phyloP scores from a whole-genome alignment of 2,329 filamentous ascomycete genomes.

The Aspergillus ibericus region DNA sequence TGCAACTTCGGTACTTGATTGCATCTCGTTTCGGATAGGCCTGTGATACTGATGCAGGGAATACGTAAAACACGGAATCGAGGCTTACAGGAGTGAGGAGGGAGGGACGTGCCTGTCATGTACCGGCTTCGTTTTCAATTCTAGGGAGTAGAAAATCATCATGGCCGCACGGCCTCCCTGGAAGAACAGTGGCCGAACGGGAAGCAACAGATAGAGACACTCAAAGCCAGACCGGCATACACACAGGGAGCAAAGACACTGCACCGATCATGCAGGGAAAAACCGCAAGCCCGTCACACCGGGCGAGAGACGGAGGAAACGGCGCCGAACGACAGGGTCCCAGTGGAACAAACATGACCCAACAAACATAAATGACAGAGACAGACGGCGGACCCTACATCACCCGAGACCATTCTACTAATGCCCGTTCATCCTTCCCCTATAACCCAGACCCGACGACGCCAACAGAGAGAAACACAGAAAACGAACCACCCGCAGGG shows the following conservation, averaged over 20 bases:
- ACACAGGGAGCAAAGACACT: slow-evolving; percentile 2
- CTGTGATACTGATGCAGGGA: too few species aligned
- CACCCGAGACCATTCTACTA: background rate
- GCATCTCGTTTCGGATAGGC: too few species aligned
- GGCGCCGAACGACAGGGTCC: background rate
- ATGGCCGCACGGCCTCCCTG: background rate
- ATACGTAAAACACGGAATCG: too few species aligned
- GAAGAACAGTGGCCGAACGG: background rate
- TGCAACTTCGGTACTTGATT: too few species aligned
- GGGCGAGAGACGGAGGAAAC: background rate
- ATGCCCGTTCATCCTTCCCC: slow-evolving; percentile 3
- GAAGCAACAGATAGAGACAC: background rate
- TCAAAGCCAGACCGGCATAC: background rate
- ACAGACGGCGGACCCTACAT: background rate
- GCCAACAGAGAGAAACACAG: background rate
- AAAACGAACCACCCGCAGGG: background rate
- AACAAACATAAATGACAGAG: background rate
- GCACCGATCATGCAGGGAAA: slow-evolving; percentile 14
- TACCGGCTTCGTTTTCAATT: background rate
- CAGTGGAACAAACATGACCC: background rate
- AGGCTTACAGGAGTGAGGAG: too few species aligned
- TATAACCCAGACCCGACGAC: slow-evolving; percentile 1
- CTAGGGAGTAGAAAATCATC: background rate
- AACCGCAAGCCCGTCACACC: slow-evolving; percentile 4
- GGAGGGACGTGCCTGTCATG: background rate